Percentiles rank a stretch among this genome's conserved stretches.
phyloP scores from a whole-genome alignment of 1,284 basidiomycete species.

The Boletellus sp. region DNA sequence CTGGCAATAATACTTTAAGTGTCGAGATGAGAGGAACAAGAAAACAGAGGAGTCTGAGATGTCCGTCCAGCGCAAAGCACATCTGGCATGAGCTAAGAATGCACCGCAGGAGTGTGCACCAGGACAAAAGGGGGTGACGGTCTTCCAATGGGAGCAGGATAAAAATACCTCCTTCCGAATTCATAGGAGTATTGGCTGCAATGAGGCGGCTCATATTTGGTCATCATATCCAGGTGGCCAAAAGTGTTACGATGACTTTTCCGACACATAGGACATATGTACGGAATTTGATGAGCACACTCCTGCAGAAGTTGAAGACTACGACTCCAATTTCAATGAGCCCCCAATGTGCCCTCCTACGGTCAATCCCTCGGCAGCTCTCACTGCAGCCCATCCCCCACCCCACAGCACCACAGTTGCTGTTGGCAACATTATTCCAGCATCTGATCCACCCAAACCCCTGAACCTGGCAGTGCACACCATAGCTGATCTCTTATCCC shows the following conservation, averaged over 20 bases:
- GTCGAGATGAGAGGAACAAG: background rate
- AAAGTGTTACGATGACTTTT: constrained; percentile 3
- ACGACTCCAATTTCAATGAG: background rate
- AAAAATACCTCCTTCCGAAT: background rate
- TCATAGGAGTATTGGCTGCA: background rate
- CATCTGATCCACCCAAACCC: background rate
- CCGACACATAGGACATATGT: constrained; percentile 2
- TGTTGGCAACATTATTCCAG: background rate
- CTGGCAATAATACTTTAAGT: background rate
- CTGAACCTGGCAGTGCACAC: background rate
- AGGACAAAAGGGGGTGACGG: background rate
- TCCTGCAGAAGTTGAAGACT: too few species aligned
- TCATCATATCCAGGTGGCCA: background rate
- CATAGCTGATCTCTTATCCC: background rate
- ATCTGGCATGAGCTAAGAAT: background rate
- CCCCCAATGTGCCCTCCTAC: background rate
- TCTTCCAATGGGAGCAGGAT: background rate
- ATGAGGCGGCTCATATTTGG: background rate
- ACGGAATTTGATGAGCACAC: constrained; percentile 3
- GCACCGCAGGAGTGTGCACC: background rate
- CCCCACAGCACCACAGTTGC: background rate
- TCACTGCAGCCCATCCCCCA: background rate
- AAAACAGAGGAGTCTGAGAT: background rate
- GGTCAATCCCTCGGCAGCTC: background rate
- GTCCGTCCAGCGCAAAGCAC: background rate